phyloP scores from a whole-genome alignment of 1,139 yeast species.

The Pichia cactophila region DNA sequence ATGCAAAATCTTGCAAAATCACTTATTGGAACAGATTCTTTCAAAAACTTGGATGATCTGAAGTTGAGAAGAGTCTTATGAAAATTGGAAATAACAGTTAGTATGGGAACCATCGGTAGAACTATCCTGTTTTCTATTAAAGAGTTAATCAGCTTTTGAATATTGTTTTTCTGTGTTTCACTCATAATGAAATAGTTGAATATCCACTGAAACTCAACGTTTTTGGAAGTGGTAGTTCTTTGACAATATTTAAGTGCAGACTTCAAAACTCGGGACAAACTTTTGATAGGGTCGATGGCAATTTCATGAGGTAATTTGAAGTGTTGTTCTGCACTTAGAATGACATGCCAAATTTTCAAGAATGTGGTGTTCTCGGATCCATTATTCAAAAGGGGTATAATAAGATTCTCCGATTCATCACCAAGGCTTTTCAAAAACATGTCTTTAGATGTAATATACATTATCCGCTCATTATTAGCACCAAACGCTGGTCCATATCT shows the following conservation, averaged over 20 bases:
- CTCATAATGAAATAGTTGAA: slow-evolving; percentile 13
- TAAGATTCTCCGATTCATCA: neutral
- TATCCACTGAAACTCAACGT: slow-evolving; percentile 7
- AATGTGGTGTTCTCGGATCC: neutral
- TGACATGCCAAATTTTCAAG: slow-evolving; percentile 10
- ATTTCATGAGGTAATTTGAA: slow-evolving; percentile 18
- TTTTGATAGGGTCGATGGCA: slow-evolving; percentile 8
- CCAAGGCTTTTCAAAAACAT: neutral
- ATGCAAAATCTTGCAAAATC: slow-evolving; percentile 25
- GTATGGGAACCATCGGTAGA: slow-evolving; percentile 11
- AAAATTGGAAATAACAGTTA: slow-evolving; percentile 11
- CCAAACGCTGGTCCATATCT: slow-evolving; percentile 20
- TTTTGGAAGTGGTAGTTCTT: neutral
- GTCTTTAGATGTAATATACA: neutral
- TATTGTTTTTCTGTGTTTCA: slow-evolving; percentile 7
- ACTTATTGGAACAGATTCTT: slow-evolving; percentile 21
- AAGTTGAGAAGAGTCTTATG: slow-evolving; percentile 7
- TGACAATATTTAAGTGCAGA: slow-evolving; percentile 3
- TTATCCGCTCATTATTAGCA: slow-evolving; percentile 11
- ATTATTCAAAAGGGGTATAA: slow-evolving; percentile 6
- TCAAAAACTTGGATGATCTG: slow-evolving; percentile 15
- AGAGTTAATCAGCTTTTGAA: slow-evolving; percentile 7
- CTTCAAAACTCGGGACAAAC: slow-evolving; percentile 6
- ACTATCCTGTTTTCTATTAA: slow-evolving; percentile 1
- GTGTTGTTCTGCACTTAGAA: slow-evolving; percentile 16